Evolutionary conservation across 371 early-diverging fungal species (phyloP).

Genomic region (Mortierella sp.): DNA sequence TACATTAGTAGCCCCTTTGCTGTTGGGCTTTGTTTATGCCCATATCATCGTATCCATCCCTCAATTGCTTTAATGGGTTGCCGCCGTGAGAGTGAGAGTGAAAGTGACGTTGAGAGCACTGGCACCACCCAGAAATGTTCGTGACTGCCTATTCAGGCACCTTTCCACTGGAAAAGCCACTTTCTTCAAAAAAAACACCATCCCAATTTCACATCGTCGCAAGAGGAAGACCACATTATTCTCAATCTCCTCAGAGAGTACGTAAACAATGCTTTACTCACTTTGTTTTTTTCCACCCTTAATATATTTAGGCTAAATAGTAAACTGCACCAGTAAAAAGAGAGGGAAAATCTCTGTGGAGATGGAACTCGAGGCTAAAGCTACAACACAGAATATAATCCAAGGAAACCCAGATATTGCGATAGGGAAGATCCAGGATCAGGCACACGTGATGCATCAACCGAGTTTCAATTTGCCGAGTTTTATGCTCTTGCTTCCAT

Average conservation of each 20-base stretch:
- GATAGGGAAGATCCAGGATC: conserved; percentile 49
- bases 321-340: conserved; percentile 23
- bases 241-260: no score
- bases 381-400: conserved; percentile 31
- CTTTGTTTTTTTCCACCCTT: not conserved
- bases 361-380: conserved; percentile 57
- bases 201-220: conserved; percentile 26
- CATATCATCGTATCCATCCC: not conserved
- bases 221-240: conserved; percentile 31
- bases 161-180: conserved; percentile 22
- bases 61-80: not conserved
- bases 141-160: conserved; percentile 3
- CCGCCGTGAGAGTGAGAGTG: not conserved
- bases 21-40: not conserved
- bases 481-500: no score
- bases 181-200: not conserved
- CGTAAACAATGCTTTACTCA: not conserved
- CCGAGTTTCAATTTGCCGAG: not conserved
- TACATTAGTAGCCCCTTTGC: not conserved
- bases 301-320: conserved; percentile 35
- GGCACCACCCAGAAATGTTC: no score
- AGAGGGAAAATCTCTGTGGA: conserved; percentile 48
- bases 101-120: conserved; percentile 14
- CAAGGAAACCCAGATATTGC: conserved; percentile 34
- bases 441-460: conserved; percentile 42